Base-by-base conservation (phyloP, 108 stramenopile genomes). In the Fragilaria crotonensis region DNA sequence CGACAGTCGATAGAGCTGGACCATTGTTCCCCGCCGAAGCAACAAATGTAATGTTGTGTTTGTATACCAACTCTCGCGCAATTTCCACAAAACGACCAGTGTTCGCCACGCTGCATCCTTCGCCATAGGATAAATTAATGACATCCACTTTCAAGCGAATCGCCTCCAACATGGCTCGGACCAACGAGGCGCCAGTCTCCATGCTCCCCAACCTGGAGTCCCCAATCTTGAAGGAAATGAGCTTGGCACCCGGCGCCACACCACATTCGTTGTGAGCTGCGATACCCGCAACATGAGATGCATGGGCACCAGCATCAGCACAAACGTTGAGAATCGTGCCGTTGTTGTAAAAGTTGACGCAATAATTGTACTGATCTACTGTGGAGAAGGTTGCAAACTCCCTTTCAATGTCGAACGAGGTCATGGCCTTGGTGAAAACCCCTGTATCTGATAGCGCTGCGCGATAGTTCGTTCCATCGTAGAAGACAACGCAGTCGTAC, bases 261-360 rank as follows among this genome's bases (percentile, higher is more conserved):
- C 96, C 96, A 66, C 82, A 84, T 5, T 57, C 55, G 11, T 48
- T 53, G 3, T 76, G 85, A 9, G 84, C 90, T 7, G 85, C 74
- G 64, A 96, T 96, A 21, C 78, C 85, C 2, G 93, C 93, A 5
- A 97, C 96, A 58, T 97, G 96, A 0, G 92, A 90, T 5, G 93
- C 96, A 76, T 97, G 96, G 1, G 89, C 71, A 14, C 89, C 89
- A 1, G 84, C 81, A 63, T 94, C 91, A 3, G 64, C 69, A 20
- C 94, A 91, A 53, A 97, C 81, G 57, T 66, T 77, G 19, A 95
- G 57, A 0, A 79, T 52, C 7, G 60, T 62, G 0, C 87, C 93
- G 3, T 90, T 81, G 30, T 92, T 78, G 62, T 83, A 94, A 29
- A 94, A 57, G 51, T 93, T 74, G 47, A 95, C 65, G 31, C 78